These are phyloP conservation scores for Takashimella tepidaria DNA, from an alignment of 1,284 basidiomycete species.

Conservation along the genomic window DNA sequence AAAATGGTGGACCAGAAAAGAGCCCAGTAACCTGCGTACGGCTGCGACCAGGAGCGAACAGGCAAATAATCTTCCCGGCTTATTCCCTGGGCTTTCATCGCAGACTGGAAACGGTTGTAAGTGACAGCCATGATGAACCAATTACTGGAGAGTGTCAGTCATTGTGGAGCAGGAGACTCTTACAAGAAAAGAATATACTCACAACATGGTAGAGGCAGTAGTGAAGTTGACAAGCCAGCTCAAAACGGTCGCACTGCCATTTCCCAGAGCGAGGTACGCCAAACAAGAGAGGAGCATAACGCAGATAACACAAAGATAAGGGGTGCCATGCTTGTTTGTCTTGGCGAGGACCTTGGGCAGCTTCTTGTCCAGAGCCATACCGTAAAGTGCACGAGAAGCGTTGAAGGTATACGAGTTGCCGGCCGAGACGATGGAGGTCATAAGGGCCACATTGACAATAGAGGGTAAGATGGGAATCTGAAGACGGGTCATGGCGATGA, in stretches of 20 bases:
- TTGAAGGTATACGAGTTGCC: conserved; percentile 34
- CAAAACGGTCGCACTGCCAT: conserved; percentile 22
- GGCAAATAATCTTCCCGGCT: conserved; percentile 13
- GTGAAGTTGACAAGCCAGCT: conserved; percentile 23
- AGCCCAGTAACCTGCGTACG: conserved; percentile 25
- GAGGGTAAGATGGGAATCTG: conserved; percentile 38
- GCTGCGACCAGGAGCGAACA: conserved; percentile 14
- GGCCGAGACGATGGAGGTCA: conserved; percentile 43
- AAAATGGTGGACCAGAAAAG: conserved; percentile 19
- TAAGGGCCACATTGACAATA: conserved; percentile 40
- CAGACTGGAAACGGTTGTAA: conserved; percentile 29
- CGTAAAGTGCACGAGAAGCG: conserved; percentile 31
- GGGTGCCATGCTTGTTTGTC: conserved; percentile 27
- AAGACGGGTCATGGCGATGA: conserved; percentile 43
- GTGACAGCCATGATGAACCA: conserved; percentile 34
- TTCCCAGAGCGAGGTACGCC: conserved; percentile 26
- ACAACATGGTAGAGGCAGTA: not conserved
- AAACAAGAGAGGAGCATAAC: conserved; percentile 26
- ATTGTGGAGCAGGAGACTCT: too few relatives aligned
- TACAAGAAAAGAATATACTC: not conserved
- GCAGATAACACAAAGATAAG: conserved; percentile 24
- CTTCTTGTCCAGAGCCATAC: conserved; percentile 30
- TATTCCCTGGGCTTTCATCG: conserved; percentile 26
- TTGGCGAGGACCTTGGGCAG: conserved; percentile 28
- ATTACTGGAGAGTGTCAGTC: conserved; percentile 21